These are phyloP conservation scores for Lactarius quietus DNA, from an alignment of 768 basidiomycete genomes.

Conservation along the genomic window DNA sequence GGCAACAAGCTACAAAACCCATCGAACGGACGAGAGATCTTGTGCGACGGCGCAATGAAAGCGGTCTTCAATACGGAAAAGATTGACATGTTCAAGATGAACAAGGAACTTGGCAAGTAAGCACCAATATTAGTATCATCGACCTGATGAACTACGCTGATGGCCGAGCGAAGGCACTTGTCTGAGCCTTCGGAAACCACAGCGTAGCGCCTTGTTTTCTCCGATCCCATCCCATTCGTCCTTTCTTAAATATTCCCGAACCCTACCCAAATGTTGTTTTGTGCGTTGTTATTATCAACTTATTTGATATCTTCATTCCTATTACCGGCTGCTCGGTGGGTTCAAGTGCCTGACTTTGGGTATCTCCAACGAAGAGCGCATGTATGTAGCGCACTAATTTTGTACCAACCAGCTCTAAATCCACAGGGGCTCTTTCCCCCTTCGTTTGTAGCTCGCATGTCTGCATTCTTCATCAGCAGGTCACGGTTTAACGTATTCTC, in stretches of 20 bases:
- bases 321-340: slow-evolving; percentile 11
- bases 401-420: slow-evolving; percentile 21
- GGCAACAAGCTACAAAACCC: slow-evolving; percentile 81
- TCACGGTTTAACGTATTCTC: slow-evolving; percentile 1
- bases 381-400: slow-evolving; percentile 21
- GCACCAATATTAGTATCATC: slow-evolving; percentile 26
- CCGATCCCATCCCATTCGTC: background rate
- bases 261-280: background rate
- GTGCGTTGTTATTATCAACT: slow-evolving; percentile 4
- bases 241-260: background rate
- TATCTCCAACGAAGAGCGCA: slow-evolving; percentile 7
- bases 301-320: slow-evolving; percentile 22
- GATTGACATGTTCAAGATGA: slow-evolving; percentile 95
- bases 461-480: slow-evolving; percentile 10
- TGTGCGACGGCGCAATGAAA: slow-evolving; percentile 71
- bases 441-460: slow-evolving; percentile 20
- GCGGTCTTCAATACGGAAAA: slow-evolving; percentile 78
- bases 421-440: slow-evolving; percentile 4
- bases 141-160: background rate
- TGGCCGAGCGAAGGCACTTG: slow-evolving; percentile 15
- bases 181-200: slow-evolving; percentile 23
- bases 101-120: slow-evolving; percentile 80
- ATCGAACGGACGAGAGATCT: slow-evolving; percentile 73
- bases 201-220: slow-evolving; percentile 8
- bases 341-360: slow-evolving; percentile 2